Percentiles rank a stretch among this genome's conserved stretches.
phyloP scores from a whole-genome alignment of 1,284 basidiomycete genomes.

The Microbotryum scabiosae region DNA sequence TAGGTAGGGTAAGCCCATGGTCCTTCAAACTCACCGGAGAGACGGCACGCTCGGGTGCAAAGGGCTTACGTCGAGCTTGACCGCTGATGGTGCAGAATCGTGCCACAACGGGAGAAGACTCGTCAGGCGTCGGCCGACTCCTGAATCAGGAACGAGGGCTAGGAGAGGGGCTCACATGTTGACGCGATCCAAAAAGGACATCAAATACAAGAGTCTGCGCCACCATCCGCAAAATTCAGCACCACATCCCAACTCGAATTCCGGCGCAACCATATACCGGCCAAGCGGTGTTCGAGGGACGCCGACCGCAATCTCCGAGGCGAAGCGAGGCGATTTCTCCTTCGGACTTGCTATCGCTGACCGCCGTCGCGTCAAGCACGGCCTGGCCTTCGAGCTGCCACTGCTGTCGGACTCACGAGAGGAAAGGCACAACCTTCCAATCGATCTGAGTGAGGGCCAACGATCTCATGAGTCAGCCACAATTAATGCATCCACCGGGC shows the following conservation, averaged over 20 bases:
- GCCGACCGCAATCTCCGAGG: not conserved
- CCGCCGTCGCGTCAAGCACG: not conserved
- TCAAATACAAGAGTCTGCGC: constrained; percentile 32
- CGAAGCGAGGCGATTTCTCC: not conserved
- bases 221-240: too few species aligned
- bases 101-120: not conserved
- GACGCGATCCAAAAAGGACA: constrained; percentile 46
- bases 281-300: too few species aligned
- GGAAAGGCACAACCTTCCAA: constrained; percentile 26
- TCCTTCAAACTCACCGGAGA: not conserved
- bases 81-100: constrained; percentile 11
- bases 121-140: too few species aligned
- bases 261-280: too few species aligned
- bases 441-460: too few species aligned
- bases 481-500: too few species aligned
- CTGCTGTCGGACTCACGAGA: constrained; percentile 8
- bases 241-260: too few species aligned
- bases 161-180: constrained; percentile 43
- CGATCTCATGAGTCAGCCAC: too few species aligned
- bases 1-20: too few species aligned
- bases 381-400: not conserved
- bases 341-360: not conserved
- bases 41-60: not conserved
- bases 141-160: too few species aligned
- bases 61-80: constrained; percentile 6